Evolutionary conservation across 2,329 filamentous ascomycete species (phyloP), one percentile per base, ranked within the genome.

Genomic region (Beauveria sp.): DNA sequence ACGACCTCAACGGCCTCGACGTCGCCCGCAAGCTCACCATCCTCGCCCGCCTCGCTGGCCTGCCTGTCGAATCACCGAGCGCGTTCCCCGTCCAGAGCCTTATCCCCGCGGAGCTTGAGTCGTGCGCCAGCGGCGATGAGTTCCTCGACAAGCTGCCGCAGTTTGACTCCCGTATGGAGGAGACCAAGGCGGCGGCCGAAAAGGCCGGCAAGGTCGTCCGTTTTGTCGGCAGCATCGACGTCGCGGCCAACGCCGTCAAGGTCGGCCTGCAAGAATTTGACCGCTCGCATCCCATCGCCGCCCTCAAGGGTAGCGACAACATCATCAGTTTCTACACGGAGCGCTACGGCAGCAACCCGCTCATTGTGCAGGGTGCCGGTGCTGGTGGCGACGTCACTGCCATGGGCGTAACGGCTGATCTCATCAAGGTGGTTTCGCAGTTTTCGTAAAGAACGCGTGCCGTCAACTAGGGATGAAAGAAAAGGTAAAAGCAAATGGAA

Each of bases 271-370:
- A 97, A 81, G 90, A 89, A 76, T 92, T 92, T 68, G 92, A 96
- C 66, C 85, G 85, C 67, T 90, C 89, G 63, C 91, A 96, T 71
- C 90, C 94, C 14, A 97, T 99, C 76, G 94, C 94, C 16, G 89
- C 90, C 53, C 81, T 99, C 62, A 96, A 96, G 83, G 94, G 94
- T 41, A 97, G 92, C 74, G 94, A 97, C 73, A 99, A 99, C 79
- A 96, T 99, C 73, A 96, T 99, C 72, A 96, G 88, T 80, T 97
- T 99, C 80, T 96, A 97, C 77, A 99, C 94, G 6, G 89, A 96
- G 81, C 84, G 94, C 69, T 99, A 99, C 72, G 92, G 92, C 62
- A 83, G 80, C 71, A 96, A 93, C 75, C 92, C 94, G 48, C 80
- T 99, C 64, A 96, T 97, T 71, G 85, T 99, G 65, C 93, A 97